Percentiles rank a stretch among this genome's conserved stretches.
phyloP scores from a whole-genome alignment of 1,284 basidiomycete species.

The Paramarasmius palmivorus region DNA sequence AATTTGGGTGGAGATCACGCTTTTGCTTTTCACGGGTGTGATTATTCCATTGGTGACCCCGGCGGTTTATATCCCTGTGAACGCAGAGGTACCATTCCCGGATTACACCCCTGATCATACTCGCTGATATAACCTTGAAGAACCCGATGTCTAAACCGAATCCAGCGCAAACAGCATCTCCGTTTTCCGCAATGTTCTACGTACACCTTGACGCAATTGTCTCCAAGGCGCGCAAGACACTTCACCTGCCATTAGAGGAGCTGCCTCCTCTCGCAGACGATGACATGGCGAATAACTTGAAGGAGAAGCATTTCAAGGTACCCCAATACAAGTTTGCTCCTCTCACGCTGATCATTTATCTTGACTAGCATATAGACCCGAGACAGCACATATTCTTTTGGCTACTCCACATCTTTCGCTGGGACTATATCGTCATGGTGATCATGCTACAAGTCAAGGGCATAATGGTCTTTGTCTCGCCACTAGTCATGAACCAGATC shows the following conservation, averaged over 20 bases:
- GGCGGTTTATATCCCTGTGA: constrained; percentile 27
- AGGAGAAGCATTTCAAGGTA: constrained; percentile 25
- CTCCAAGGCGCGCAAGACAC: constrained; percentile 27
- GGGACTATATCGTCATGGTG: constrained; percentile 35
- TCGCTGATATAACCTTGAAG: constrained; percentile 18
- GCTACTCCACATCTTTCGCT: constrained; percentile 21
- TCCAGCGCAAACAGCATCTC: constrained; percentile 57
- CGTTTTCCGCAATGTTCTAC: constrained; percentile 47
- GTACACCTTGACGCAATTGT: constrained; percentile 49
- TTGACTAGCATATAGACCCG: constrained; percentile 12
- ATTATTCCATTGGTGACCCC: constrained; percentile 29
- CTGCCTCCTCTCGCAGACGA: constrained; percentile 52
- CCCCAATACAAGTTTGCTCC: constrained; percentile 28
- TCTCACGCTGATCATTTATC: constrained; percentile 24
- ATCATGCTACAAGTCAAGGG: too few species aligned
- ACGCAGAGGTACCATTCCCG: constrained; percentile 27
- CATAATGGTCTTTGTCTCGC: too few species aligned
- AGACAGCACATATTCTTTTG: constrained; percentile 28
- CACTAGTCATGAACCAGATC: too few species aligned
- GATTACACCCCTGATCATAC: neutral
- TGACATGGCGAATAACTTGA: constrained; percentile 33
- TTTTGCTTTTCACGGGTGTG: constrained; percentile 23
- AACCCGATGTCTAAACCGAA: constrained; percentile 37
- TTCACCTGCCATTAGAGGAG: constrained; percentile 31
- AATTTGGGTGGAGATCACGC: constrained; percentile 25